Evolutionary conservation across 805 yeast species (phyloP), one percentile per base, ranked within the genome.

Genomic region (Lachancea waltii): DNA sequence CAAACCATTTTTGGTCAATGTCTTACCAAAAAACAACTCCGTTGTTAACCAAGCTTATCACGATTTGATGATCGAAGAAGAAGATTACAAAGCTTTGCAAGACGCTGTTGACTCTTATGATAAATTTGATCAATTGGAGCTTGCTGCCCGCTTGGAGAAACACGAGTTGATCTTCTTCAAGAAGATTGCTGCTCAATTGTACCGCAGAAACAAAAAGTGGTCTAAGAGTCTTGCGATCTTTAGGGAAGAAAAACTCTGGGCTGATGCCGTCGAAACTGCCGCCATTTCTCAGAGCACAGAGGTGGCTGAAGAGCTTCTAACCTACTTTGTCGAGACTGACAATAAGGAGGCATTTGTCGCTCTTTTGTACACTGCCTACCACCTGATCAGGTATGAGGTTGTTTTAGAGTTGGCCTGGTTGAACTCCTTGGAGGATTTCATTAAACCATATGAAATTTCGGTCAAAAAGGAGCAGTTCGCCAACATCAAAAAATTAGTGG

Each of bases 331-430:
- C 43, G 97, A 90, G 53, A 85, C 95, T 27, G 97, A 95, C 50
- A 92, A 92, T 68, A 86, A 81, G 64, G 98, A 92, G 69, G 85
- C 95, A 54, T 84, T 86, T 58, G 82, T 87, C 53, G 97, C 95
- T 5, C 75, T 89, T 44, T 72, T 92, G 56, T 92, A 81, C 67
- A 69, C 85, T 5, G 85, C 94, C 54, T 92, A 92, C 62, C 84
- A 81, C 36, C 68, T 81, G 55, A 70, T 92, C 48, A 76, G 77
- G 37, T 78, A 77, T 48, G 98, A 92, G 56, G 79, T 80, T 54
- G 95, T 90, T 15, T 64, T 82, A 49, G 98, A 92, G 63, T 67
- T 87, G 48, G 73, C 95, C 23, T 92, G 99, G 98, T 70, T 94
- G 58, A 82, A 86, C 63, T 74, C 75, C 49, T 75, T 92, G 64